Evolutionary conservation across 495 filamentous ascomycete genomes (phyloP), one percentile per base, ranked within the genome.

Genomic region (Xylona heveae): DNA sequence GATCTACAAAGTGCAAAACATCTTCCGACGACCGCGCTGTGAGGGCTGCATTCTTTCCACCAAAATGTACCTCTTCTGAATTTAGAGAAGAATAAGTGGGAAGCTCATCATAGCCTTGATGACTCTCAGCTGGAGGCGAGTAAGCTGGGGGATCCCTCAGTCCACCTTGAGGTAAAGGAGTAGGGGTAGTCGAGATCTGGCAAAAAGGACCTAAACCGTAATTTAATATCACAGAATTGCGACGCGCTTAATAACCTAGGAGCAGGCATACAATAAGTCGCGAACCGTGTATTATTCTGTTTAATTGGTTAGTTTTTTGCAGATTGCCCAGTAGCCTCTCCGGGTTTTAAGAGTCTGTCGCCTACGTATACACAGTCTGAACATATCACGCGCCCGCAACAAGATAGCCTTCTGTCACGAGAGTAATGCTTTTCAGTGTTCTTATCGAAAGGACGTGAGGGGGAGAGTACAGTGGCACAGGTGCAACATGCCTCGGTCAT

Each of bases 311-410:
- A 13, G 24, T 23, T 13, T 35, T 14, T 4, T 30, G 25, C 20
- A n/a, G 5, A 9, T 17, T 22, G 14, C 22, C 26, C 4, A 12
- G 31, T 18, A 33, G 26, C n/a, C 24, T 36, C 6, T 24, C 19
- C 22, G n/a, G 3, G 13, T 16, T 10, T n/a, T 6, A 40, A 24
- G 8, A 3, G 7, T 5, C 19, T 12, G 14, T 20, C 24, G 42
- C 54, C 25, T 56, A 71, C 71, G 37, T 55, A 46, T 38, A 75
- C 66, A 54, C 78, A 85, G 24, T 51, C 51, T 3, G 64, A 61
- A 44, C 78, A 83, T 39, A 82, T 76, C 6, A 59, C 49, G 27
- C 78, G 59, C 19, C 50, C 51, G 42, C 78, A 84, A 49, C 78
- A 83, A 25, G 57, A 53, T 27, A 74, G 51, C 22, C 49, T 50